phyloP scores from a whole-genome alignment of 108 stramenopile species.

The Licmophora abbreviata region DNA sequence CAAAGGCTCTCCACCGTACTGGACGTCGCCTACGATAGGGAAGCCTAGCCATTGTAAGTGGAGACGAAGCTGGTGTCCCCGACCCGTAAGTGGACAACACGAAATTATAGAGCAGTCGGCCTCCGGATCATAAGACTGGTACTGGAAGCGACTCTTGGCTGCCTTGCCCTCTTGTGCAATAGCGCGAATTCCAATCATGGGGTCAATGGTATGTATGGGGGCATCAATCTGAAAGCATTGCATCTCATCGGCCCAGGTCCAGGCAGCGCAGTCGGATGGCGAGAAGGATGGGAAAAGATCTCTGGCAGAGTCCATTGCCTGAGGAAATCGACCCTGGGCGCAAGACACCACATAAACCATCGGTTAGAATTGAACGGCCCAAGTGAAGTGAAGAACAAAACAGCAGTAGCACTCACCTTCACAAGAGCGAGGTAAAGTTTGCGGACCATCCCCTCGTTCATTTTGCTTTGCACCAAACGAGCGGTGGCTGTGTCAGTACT shows the following conservation, averaged over 20 bases:
- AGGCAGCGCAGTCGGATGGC: constrained; percentile 8
- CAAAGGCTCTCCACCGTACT: constrained; percentile 54
- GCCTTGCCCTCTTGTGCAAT: constrained; percentile 47
- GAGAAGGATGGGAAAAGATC: constrained; percentile 1
- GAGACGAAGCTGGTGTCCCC: constrained; percentile 89
- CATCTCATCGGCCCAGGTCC: constrained; percentile 15
- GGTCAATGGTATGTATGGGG: constrained; percentile 55
- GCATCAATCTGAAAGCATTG: constrained; percentile 18
- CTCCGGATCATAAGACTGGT: constrained; percentile 35
- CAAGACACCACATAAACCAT: not conserved
- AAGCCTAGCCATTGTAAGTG: constrained; percentile 71
- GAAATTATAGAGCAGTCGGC: constrained; percentile 48
- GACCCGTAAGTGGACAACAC: constrained; percentile 76
- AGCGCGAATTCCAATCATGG: constrained; percentile 49
- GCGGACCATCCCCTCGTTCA: constrained; percentile 26
- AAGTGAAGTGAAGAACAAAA: not conserved
- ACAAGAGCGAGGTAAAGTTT: constrained; percentile 79
- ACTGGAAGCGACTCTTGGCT: constrained; percentile 56
- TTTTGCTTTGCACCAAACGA: constrained; percentile 41
- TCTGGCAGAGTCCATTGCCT: constrained; percentile 9
- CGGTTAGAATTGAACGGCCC: not conserved
- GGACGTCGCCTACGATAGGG: constrained; percentile 75
- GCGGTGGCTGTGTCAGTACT: constrained; percentile 42
- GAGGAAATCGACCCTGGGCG: constrained; percentile 31
- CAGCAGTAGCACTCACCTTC: constrained; percentile 3